Evolutionary conservation across 805 yeast genomes (phyloP).

Genomic region (Starmerella apis): DNA sequence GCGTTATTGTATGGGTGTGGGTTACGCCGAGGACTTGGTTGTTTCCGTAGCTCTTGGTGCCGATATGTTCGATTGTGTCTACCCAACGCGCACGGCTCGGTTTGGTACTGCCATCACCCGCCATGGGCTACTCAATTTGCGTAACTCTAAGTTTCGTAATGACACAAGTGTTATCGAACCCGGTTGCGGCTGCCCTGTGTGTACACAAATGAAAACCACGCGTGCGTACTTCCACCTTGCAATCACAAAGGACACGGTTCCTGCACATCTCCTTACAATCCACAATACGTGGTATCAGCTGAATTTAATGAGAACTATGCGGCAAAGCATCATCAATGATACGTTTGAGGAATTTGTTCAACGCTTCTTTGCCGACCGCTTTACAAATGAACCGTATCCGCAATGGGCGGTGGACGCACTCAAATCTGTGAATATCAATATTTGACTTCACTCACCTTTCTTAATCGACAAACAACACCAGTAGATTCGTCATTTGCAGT

Average conservation of each 20-base stretch:
- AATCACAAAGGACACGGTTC: constrained; percentile 37
- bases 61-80: constrained; percentile 40
- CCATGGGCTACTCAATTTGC: constrained; percentile 32
- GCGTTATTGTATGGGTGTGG: constrained; percentile 40
- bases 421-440: constrained; percentile 29
- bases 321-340: constrained; percentile 35
- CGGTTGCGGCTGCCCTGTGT: constrained; percentile 36
- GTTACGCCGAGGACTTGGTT: constrained; percentile 40
- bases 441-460: not conserved
- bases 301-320: constrained; percentile 35
- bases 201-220: constrained; percentile 35
- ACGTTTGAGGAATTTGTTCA: constrained; percentile 33
- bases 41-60: constrained; percentile 41
- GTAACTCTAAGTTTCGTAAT: constrained; percentile 31
- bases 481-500: not conserved
- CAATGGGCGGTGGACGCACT: constrained; percentile 38
- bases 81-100: constrained; percentile 38
- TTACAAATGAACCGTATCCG: constrained; percentile 34
- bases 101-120: constrained; percentile 39
- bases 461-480: not conserved
- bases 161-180: constrained; percentile 34
- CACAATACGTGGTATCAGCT: constrained; percentile 39
- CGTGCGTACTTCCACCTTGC: constrained; percentile 33
- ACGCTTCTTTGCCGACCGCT: constrained; percentile 31
- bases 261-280: constrained; percentile 37